A percentile compares a stretch with the other conserved stretches of the same genome.
These are phyloP conservation scores for Stephanodiscus triporus DNA, from an alignment of 108 stramenopile genomes.

Conservation along the genomic window DNA sequence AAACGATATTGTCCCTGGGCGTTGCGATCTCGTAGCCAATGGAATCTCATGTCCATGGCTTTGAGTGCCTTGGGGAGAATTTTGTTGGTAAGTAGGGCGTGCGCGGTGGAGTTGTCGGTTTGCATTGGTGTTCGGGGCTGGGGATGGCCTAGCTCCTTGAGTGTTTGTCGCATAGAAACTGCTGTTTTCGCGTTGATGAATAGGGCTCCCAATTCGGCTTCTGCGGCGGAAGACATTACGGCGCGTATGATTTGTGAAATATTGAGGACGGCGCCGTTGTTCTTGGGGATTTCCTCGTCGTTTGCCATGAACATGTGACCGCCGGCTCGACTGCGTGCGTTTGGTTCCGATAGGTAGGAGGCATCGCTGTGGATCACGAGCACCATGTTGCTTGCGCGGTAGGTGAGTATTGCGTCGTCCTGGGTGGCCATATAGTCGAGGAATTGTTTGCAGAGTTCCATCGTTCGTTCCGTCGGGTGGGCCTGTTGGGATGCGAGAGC, in stretches of 20 bases:
- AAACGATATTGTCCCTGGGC: too few species aligned
- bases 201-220: neutral
- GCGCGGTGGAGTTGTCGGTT: neutral
- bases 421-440: neutral
- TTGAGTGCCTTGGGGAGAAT: too few species aligned
- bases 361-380: neutral
- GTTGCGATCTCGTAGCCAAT: too few species aligned
- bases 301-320: neutral
- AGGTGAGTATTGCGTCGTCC: neutral
- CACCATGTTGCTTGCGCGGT: neutral
- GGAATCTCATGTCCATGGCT: too few species aligned
- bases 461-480: too few species aligned
- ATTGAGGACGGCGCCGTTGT: neutral
- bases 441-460: neutral
- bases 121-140: neutral
- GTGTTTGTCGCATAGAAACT: neutral
- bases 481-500: too few species aligned
- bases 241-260: neutral
- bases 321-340: neutral
- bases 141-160: neutral
- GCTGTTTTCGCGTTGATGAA: neutral
- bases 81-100: neutral
- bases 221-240: neutral
- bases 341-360: neutral
- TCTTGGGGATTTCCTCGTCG: too few species aligned